phyloP scores from a whole-genome alignment of 768 basidiomycete genomes.

The Tricholoma matsutake region DNA sequence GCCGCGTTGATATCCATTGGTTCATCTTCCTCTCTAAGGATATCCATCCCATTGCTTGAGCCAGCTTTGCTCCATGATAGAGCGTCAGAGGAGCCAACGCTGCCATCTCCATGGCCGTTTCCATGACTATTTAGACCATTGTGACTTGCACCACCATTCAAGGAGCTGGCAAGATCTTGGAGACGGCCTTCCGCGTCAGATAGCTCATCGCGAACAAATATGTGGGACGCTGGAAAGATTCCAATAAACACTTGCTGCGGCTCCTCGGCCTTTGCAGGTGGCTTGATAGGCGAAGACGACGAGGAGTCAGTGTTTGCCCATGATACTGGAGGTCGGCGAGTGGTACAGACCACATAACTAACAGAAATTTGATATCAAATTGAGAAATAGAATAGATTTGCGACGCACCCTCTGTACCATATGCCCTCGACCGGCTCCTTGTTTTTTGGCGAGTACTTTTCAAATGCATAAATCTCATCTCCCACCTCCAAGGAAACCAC shows the following conservation, averaged over 20 bases:
- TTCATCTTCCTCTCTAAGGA: conserved; percentile 64
- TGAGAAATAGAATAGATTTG: conserved; percentile 4
- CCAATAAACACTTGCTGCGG: conserved; percentile 89
- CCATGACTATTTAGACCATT: conserved; percentile 30
- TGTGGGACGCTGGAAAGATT: conserved; percentile 89
- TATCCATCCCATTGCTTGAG: conserved; percentile 48
- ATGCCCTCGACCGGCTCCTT: conserved; percentile 70
- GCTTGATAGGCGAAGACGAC: conserved; percentile 40
- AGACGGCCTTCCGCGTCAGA: conserved; percentile 86
- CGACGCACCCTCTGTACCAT: conserved; percentile 91
- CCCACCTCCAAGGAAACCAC: conserved; percentile 90
- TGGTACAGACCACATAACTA: conserved; percentile 86
- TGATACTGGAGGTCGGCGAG: conserved; percentile 66
- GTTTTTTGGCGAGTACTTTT: conserved; percentile 73
- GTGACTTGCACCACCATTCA: conserved; percentile 31
- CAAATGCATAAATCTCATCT: conserved; percentile 96
- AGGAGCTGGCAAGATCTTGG: conserved; percentile 64
- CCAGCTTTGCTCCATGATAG: conserved; percentile 47
- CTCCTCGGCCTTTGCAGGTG: conserved; percentile 64
- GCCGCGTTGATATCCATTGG: conserved; percentile 34
- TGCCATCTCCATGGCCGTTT: conserved; percentile 29
- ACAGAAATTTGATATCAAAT: conserved; percentile 4
- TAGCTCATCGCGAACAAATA: conserved; percentile 81
- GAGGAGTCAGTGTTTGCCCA: conserved; percentile 65
- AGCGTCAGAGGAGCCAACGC: conserved; percentile 42